Percentiles rank a stretch among this genome's conserved stretches.
These are phyloP conservation scores for Eucalyptus cloeziana DNA, from an alignment of 345 rosid genomes.

Conservation along the genomic window DNA sequence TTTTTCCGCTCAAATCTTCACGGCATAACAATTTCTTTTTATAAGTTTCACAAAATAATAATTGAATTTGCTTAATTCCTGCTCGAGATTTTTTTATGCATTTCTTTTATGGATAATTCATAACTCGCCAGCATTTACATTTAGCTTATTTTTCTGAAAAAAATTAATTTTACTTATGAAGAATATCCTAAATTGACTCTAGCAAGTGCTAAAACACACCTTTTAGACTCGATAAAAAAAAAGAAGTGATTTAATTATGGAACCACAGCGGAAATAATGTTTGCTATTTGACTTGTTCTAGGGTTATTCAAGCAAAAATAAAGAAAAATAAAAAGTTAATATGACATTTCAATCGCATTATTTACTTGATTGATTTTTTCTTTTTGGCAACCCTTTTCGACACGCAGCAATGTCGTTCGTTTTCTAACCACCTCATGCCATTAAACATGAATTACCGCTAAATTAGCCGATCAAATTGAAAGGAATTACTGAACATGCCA, in stretches of 20 bases:
- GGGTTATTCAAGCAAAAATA: not conserved
- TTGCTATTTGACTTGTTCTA: not conserved
- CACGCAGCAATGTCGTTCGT: rapidly evolving
- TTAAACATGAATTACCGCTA: not conserved
- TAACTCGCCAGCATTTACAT: not conserved
- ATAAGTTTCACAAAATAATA: not conserved
- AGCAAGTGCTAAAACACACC: not conserved
- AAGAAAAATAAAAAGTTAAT: not conserved
- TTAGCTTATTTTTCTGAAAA: not conserved
- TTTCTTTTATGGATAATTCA: not conserved
- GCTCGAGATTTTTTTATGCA: not conserved
- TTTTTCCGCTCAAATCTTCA: not conserved
- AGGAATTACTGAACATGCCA: not conserved
- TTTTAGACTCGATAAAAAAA: not conserved
- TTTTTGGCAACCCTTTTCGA: not conserved
- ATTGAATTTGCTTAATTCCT: not conserved
- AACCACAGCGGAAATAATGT: rapidly evolving
- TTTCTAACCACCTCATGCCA: not conserved
- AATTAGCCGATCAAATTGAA: rapidly evolving
- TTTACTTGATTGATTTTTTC: rapidly evolving
- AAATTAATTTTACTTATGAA: not conserved
- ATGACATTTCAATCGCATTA: not conserved
- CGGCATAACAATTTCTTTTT: not conserved
- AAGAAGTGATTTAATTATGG: rapidly evolving
- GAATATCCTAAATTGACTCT: not conserved